Base-by-base conservation (phyloP, 2,329 filamentous ascomycete genomes). In the Polychaeton citri region DNA sequence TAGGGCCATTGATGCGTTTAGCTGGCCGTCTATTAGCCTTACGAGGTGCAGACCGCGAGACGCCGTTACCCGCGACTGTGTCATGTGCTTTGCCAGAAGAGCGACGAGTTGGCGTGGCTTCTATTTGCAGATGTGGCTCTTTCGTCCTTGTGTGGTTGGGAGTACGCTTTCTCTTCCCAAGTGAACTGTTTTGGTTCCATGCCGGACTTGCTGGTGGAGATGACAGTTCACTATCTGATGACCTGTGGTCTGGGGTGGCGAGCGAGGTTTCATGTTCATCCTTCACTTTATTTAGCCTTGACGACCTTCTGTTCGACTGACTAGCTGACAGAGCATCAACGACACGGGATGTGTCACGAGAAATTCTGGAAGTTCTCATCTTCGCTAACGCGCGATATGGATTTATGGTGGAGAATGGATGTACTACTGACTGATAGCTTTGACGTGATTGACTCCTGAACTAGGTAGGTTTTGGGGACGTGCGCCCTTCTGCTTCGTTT, bases 11-110 rank as follows among this genome's bases (percentile, higher is more conserved):
- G 40, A 58, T 51, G 28, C 43, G 50, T 37, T 59, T 58, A 2
- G 54, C 50, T 3, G 56, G 57, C 39, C 52, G 43, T 30, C 49
- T n/a, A n/a, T n/a, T n/a, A n/a, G n/a, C n/a, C n/a, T n/a, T n/a
- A n/a, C n/a, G n/a, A n/a, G n/a, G n/a, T n/a, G n/a, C n/a, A n/a
- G n/a, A n/a, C n/a, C n/a, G n/a, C n/a, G n/a, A n/a, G n/a, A n/a
- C n/a, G n/a, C n/a, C n/a, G n/a, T n/a, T n/a, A n/a, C n/a, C n/a
- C n/a, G n/a, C n/a, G n/a, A n/a, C n/a, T n/a, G n/a, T n/a, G n/a
- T n/a, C n/a, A n/a, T n/a, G n/a, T n/a, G 21, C 21, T 26, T 26
- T 26, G 21, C 21, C 8, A 13, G 21, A 8, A 13, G 21, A 26
- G 13, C 21, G 21, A 26, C 21, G 21, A 13, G 21, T 26, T 26